Base-by-base conservation (phyloP, 2,329 filamentous ascomycete species). In the Fonsecaea pugnacius region DNA sequence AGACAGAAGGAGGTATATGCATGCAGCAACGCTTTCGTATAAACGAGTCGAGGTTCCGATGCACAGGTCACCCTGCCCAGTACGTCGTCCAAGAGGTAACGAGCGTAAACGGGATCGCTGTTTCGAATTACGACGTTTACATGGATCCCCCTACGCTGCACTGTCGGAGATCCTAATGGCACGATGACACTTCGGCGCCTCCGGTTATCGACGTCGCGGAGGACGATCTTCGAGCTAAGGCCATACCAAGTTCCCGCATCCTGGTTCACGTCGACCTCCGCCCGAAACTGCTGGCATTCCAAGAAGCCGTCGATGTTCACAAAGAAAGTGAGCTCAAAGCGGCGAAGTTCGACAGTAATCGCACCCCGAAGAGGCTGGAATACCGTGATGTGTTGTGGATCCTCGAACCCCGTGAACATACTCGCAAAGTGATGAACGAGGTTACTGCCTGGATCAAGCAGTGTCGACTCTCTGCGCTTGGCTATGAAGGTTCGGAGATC, bases 201-300 rank as follows among this genome's bases (percentile, higher is more conserved):
- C 0, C 70, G 63, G 48, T 84, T 81, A 0, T 68, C 63, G 0
- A 71, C 58, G n/a, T 83, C 80, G 0, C 81, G 78, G 14, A 89
- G 73, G 0, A 90, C 81, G 2, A 89, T 74, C 71, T 84, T 89
- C 71, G 83, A 87, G 1, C 75, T 63, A 0, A 90, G 75, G 0
- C 88, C 88, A 63, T 89, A 83, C 69, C 84, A 80, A 0, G 85
- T 86, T 0, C 87, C 88, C 0, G 82, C 75, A 57, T 89, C 83
- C 70, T 91, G 89, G 8, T 84, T 68, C 0, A 73, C 71, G 58
- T 88, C 85, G 0, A 91, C 76, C 48, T 84, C 79, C 0, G 82
- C 77, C 0, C 73, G 72, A 0, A 89, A 77, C 65, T 88, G 78
- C 0, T 58, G 73, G 18, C 79, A 87, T 14, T 80, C 67, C 0